Evolutionary conservation across 345 rosid genomes (phyloP).

Genomic region (Pseudoturritis turrita): DNA sequence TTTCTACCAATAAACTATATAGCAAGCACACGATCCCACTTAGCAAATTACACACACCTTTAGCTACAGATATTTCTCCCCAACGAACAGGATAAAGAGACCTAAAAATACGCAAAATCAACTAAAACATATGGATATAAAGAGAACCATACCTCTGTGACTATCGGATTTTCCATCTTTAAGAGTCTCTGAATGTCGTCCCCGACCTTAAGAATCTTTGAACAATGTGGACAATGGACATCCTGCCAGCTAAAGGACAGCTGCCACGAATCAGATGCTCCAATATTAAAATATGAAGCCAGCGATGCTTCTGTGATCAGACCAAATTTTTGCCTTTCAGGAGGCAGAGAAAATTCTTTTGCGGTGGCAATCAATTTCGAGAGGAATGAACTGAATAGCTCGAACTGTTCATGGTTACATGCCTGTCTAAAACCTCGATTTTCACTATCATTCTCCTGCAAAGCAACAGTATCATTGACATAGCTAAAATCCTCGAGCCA

Average conservation of each 20-base stretch:
- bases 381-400: conserved; percentile 64
- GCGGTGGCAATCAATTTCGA: conserved; percentile 45
- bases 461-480: conserved; percentile 38
- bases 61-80: background rate
- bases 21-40: background rate
- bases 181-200: conserved; percentile 50
- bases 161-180: conserved; percentile 42
- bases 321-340: conserved; percentile 72
- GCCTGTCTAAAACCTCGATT: conserved; percentile 29
- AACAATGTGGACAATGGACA: conserved; percentile 75
- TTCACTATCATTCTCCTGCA: conserved; percentile 31
- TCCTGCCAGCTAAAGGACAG: conserved; percentile 55
- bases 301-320: conserved; percentile 57
- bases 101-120: conserved; percentile 11
- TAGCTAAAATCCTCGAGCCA: conserved; percentile 55
- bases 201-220: conserved; percentile 54
- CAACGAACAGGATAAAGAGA: background rate
- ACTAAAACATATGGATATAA: background rate
- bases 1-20: background rate
- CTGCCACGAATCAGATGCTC: conserved; percentile 53
- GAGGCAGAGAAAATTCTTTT: conserved; percentile 65
- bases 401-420: conserved; percentile 63
- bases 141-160: conserved; percentile 50
- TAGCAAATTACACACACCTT: background rate
- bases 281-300: conserved; percentile 48